Percentiles rank a stretch among this genome's conserved stretches.
These are phyloP conservation scores for Fusarium sororula DNA, from an alignment of 2,329 filamentous ascomycete genomes.

Conservation along the genomic window DNA sequence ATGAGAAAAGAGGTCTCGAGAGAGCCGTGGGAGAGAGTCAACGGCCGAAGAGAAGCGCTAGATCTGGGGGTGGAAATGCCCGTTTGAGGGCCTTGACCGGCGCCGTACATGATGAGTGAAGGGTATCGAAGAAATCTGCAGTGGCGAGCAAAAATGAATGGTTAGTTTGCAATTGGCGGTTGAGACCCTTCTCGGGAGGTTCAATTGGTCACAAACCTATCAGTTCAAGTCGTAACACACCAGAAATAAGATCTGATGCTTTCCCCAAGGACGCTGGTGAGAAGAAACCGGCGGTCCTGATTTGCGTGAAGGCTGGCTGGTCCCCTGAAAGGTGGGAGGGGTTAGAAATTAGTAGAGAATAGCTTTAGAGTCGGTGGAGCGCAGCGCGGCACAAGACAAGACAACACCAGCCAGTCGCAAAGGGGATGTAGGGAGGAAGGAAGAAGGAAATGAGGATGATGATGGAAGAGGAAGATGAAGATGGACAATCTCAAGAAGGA, in stretches of 20 bases:
- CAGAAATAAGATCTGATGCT: slow-evolving; percentile 37
- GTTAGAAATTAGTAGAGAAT: slow-evolving; percentile 42
- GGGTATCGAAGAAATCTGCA: slow-evolving; percentile 54
- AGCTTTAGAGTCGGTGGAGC: slow-evolving; percentile 41
- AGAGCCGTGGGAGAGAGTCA: slow-evolving; percentile 90
- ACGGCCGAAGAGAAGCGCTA: slow-evolving; percentile 88
- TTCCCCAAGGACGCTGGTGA: slow-evolving; percentile 42
- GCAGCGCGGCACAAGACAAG: slow-evolving; percentile 37
- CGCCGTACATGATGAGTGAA: slow-evolving; percentile 80
- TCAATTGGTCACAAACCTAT: slow-evolving; percentile 43
- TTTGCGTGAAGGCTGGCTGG: slow-evolving; percentile 42
- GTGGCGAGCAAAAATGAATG: slow-evolving; percentile 5
- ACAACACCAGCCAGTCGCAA: slow-evolving; percentile 44
- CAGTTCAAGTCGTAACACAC: slow-evolving; percentile 44
- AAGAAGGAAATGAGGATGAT: slow-evolving; percentile 28
- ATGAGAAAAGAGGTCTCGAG: slow-evolving; percentile 97
- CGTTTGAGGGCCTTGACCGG: slow-evolving; percentile 85
- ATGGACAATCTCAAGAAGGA: slow-evolving; percentile 42
- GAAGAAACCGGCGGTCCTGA: slow-evolving; percentile 39
- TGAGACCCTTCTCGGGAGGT: not conserved
- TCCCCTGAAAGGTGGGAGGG: slow-evolving; percentile 40
- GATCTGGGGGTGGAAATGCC: slow-evolving; percentile 97
- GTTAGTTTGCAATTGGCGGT: slow-evolving; percentile 25
- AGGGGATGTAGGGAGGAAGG: slow-evolving; percentile 29
- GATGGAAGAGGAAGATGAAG: slow-evolving; percentile 38